A percentile compares a stretch with the other conserved stretches of the same genome.
These are phyloP conservation scores for Agrostemma githago DNA, from an alignment of 148 eudicot genomes.

Conservation along the genomic window DNA sequence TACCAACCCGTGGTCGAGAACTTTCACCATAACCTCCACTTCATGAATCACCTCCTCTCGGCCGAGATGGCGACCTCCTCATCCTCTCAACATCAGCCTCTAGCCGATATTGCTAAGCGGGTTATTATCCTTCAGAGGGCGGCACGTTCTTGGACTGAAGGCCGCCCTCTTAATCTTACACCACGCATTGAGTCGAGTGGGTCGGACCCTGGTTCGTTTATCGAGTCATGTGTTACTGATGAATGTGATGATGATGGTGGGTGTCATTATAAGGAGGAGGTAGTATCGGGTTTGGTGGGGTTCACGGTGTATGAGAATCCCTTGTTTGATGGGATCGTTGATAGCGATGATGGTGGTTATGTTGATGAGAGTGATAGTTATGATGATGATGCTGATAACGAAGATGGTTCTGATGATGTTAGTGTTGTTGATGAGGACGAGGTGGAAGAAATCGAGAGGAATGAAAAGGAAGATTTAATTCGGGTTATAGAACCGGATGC, in stretches of 20 bases:
- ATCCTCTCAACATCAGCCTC: neutral
- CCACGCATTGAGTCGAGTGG: neutral
- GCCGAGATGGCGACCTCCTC: slow-evolving; percentile 11
- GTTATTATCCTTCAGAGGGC: slow-evolving; percentile 12
- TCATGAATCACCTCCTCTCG: neutral
- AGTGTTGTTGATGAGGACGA: neutral
- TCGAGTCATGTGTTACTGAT: slow-evolving; percentile 9
- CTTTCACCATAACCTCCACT: neutral
- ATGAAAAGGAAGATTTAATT: neutral
- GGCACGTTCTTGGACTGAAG: slow-evolving; percentile 9
- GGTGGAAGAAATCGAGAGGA: neutral
- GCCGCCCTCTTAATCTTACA: neutral
- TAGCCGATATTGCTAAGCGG: neutral
- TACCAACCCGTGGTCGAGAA: neutral
- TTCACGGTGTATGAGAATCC: slow-evolving; percentile 21
- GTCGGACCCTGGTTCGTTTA: neutral
- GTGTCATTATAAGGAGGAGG: neutral
- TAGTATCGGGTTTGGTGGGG: neutral
- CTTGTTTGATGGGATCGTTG: neutral
- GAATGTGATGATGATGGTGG: neutral
- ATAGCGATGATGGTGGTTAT: neutral
- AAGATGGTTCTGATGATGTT: neutral
- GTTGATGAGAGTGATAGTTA: neutral
- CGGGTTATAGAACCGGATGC: neutral
- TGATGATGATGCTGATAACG: neutral